These are phyloP conservation scores for Cladosporium phlei DNA, from an alignment of 2,329 filamentous ascomycete genomes.

Conservation along the genomic window DNA sequence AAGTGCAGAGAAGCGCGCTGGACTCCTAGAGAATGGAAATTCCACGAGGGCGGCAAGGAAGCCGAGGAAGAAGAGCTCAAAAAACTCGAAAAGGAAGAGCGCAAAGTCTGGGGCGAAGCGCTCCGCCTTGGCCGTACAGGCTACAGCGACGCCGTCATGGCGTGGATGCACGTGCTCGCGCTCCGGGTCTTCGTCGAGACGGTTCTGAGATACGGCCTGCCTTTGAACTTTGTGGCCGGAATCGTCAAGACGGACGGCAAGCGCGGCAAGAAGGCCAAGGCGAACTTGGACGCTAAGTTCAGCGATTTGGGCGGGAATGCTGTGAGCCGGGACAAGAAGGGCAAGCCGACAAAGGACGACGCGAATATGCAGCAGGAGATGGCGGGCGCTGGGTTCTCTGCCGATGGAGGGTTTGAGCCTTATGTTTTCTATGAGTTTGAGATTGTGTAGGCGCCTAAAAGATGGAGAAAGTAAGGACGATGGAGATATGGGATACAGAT, in stretches of 20 bases:
- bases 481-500: no score
- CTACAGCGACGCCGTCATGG: slow-evolving; percentile 94
- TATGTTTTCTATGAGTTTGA: slow-evolving; percentile 98
- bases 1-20: slow-evolving; percentile 91
- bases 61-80: slow-evolving; percentile 85
- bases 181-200: slow-evolving; percentile 95
- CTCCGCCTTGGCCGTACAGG: slow-evolving; percentile 81
- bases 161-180: slow-evolving; percentile 88
- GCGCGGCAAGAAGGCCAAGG: slow-evolving; percentile 65
- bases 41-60: slow-evolving; percentile 82
- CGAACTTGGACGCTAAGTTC: slow-evolving; percentile 70
- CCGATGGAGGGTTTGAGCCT: slow-evolving; percentile 81
- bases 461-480: no score
- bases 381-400: slow-evolving; percentile 66
- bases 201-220: slow-evolving; percentile 90
- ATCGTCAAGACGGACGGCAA: slow-evolving; percentile 84
- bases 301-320: slow-evolving; percentile 93
- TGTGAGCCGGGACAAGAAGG: slow-evolving; percentile 89
- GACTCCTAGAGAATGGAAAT: slow-evolving; percentile 91
- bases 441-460: slow-evolving; percentile 60
- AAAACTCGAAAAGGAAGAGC: slow-evolving; percentile 74
- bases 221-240: slow-evolving; percentile 80
- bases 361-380: slow-evolving; percentile 73
- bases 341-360: slow-evolving; percentile 86
- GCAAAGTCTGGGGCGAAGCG: slow-evolving; percentile 89